Percentiles rank a stretch among this genome's conserved stretches.
These are phyloP conservation scores for Cryphonectria japonica DNA, from an alignment of 2,329 filamentous ascomycete species.

Conservation along the genomic window DNA sequence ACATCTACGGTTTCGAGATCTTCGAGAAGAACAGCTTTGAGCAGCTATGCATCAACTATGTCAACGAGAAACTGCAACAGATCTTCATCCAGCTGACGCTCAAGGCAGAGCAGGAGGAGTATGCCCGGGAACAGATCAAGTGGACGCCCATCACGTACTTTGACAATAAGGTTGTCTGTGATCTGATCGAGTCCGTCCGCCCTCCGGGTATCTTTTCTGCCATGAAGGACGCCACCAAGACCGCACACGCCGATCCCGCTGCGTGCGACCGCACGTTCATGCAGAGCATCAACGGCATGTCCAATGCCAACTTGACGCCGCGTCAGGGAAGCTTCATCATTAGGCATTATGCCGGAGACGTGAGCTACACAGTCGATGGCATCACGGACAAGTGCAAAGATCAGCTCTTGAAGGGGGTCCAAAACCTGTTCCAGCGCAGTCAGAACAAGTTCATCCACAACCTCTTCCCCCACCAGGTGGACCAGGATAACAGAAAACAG, in stretches of 20 bases:
- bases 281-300: constrained; percentile 87
- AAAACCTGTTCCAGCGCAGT: constrained; percentile 84
- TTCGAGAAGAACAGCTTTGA: constrained; percentile 99
- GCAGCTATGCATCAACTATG: constrained; percentile 99
- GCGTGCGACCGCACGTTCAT: constrained; percentile 97
- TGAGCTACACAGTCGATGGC: constrained; percentile 89
- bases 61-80: constrained; percentile 98
- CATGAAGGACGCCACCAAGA: constrained; percentile 96
- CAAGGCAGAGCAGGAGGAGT: constrained; percentile 97
- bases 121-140: constrained; percentile 91
- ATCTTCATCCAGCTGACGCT: constrained; percentile 98
- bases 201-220: constrained; percentile 94
- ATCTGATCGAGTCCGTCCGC: constrained; percentile 88
- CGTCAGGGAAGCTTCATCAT: constrained; percentile 96
- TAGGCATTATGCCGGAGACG: constrained; percentile 98
- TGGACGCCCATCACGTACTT: constrained; percentile 99
- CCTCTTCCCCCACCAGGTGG: constrained; percentile 89
- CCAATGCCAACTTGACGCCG: constrained; percentile 87
- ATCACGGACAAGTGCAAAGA: constrained; percentile 99
- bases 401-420: constrained; percentile 88
- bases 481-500: constrained; percentile 92
- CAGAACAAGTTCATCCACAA: constrained; percentile 84
- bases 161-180: constrained; percentile 98
- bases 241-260: constrained; percentile 92
- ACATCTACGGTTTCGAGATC: constrained; percentile 99